Evolutionary conservation across 2,329 filamentous ascomycete genomes (phyloP).

Genomic region (Claviceps sp.): DNA sequence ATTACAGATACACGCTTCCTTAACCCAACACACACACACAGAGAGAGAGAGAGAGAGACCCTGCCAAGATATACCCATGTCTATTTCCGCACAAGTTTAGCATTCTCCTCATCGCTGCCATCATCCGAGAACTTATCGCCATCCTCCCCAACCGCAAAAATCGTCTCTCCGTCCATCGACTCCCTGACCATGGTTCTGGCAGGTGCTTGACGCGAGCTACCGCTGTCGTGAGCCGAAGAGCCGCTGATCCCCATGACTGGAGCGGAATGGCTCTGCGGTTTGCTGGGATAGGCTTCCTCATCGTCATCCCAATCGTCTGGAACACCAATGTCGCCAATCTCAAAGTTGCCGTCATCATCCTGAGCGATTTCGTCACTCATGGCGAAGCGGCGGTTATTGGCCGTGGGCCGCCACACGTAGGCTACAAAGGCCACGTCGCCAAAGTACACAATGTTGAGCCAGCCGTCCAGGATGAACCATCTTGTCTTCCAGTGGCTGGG

Average conservation of each 20-base stretch:
- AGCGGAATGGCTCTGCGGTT: conserved; percentile 13
- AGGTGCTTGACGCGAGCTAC: conserved; percentile 9
- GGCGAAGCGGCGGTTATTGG: conserved; percentile 91
- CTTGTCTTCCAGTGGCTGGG: conserved; percentile 94
- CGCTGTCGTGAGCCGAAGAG: conserved; percentile 11
- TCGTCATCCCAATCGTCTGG: conserved; percentile 47
- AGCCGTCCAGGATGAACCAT: conserved; percentile 96
- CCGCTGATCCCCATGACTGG: conserved; percentile 14
- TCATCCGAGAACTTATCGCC: conserved; percentile 72
- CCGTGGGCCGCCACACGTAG: conserved; percentile 92
- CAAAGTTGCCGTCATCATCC: conserved; percentile 90
- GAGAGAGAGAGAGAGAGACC: no score
- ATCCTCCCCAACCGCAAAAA: conserved; percentile 86
- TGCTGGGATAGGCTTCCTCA: conserved; percentile 38
- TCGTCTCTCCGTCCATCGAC: conserved; percentile 73
- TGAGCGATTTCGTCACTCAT: conserved; percentile 99
- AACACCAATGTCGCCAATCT: conserved; percentile 83
- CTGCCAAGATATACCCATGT: not conserved
- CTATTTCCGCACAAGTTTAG: conserved; percentile 29
- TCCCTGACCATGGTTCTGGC: conserved; percentile 32
- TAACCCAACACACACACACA: not conserved
- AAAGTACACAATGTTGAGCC: conserved; percentile 93
- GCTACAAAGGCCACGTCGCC: conserved; percentile 86
- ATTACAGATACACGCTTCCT: not conserved
- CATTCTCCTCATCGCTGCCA: conserved; percentile 40